phyloP scores from a whole-genome alignment of 2,329 filamentous ascomycete species.

The Tympanopsis confertula region DNA sequence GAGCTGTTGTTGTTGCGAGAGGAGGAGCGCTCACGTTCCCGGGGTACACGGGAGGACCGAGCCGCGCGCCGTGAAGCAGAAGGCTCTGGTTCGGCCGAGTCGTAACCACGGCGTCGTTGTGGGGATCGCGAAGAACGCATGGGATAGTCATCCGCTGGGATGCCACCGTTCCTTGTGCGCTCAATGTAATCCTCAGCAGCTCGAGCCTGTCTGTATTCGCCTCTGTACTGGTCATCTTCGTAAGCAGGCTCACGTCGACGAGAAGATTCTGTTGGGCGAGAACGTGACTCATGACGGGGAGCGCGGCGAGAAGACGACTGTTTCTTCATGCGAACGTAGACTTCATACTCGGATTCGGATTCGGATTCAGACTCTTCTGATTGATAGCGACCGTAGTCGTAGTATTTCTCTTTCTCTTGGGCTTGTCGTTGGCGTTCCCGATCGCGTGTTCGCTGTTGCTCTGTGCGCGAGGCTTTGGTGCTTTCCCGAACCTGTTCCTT shows the following conservation, averaged over 20 bases:
- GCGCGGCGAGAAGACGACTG: not conserved
- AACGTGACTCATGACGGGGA: not conserved
- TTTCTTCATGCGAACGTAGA: not conserved
- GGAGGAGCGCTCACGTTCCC: not conserved
- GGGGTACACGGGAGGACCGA: not conserved
- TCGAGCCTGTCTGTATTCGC: not conserved
- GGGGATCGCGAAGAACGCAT: not conserved
- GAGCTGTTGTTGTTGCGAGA: not conserved
- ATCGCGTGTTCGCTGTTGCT: slow-evolving; percentile 23
- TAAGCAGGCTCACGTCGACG: slow-evolving; percentile 9
- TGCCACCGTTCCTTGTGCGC: not conserved
- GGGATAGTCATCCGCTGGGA: not conserved
- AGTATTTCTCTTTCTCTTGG: slow-evolving; percentile 20
- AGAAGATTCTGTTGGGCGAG: not conserved
- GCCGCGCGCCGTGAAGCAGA: not conserved
- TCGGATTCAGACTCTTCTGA: slow-evolving; percentile 19
- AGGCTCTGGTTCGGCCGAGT: not conserved
- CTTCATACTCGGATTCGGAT: not conserved
- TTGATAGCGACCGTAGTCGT: slow-evolving; percentile 10
- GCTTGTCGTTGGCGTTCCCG: slow-evolving; percentile 26
- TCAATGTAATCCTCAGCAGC: not conserved
- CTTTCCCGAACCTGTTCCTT: slow-evolving; percentile 7
- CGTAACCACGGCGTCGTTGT: not conserved
- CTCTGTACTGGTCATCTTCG: slow-evolving; percentile 8
- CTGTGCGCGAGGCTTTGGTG: slow-evolving; percentile 16